Conservation (phyloP, 176 grass and related monocot genomes). For the Oryza brachyantha region DNA sequence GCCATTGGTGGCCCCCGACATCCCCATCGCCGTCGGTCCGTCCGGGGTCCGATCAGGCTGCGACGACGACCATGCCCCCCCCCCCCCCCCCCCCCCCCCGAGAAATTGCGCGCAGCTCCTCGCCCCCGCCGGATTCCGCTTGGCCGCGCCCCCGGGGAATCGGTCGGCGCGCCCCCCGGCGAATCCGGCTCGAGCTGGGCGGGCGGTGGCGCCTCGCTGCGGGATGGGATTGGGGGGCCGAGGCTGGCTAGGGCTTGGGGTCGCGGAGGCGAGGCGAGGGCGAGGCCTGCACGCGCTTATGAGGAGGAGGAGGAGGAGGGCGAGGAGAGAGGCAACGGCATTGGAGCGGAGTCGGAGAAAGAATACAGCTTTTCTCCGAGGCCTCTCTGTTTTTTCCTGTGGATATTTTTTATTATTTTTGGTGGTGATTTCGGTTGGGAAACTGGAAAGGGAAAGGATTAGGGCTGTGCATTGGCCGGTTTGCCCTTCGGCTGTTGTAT, state of each 20-base stretch:
- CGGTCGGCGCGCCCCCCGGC: background rate
- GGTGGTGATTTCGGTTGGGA: background rate
- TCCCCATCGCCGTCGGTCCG: constrained; percentile 1
- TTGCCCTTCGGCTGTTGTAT: background rate
- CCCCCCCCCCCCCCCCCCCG: no score
- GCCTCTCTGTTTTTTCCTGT: background rate
- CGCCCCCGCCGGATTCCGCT: background rate
- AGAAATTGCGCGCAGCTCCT: background rate
- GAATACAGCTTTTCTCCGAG: constrained; percentile 13
- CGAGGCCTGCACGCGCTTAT: background rate
- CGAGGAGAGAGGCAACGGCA: constrained; percentile 44
- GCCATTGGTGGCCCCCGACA: constrained; percentile 46
- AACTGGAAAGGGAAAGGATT: background rate
- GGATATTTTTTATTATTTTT: no score
- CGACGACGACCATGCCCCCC: constrained; percentile 41
- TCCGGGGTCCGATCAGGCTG: constrained; percentile 31
- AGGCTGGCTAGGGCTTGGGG: constrained; percentile 38
- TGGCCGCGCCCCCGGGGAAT: constrained; percentile 28
- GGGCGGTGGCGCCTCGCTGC: constrained; percentile 23
- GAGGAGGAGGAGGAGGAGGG: constrained; percentile 28
- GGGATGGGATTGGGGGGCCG: background rate
- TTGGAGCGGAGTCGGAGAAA: constrained; percentile 53
- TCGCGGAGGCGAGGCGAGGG: background rate
- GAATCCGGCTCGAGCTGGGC: constrained; percentile 20
- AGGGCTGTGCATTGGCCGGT: background rate